Evolutionary conservation across 2,329 filamentous ascomycete species (phyloP).

Genomic region (Beauveria bassiana): DNA sequence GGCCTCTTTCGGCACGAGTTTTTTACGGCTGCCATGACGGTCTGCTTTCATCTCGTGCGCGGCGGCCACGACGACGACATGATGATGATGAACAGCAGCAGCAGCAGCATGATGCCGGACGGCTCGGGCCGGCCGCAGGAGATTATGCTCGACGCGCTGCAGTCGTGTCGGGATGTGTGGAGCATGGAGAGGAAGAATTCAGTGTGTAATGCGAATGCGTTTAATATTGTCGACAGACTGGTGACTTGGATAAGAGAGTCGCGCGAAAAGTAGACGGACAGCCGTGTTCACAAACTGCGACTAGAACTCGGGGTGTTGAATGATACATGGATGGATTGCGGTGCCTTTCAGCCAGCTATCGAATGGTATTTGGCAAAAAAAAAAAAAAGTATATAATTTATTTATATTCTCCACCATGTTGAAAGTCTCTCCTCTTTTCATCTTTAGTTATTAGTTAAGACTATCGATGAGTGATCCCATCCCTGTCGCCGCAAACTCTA

Average conservation of each 20-base stretch:
- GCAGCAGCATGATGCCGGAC: too few species aligned
- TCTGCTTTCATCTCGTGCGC: conserved; percentile 11
- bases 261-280: background rate
- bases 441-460: background rate
- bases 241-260: conserved; percentile 6
- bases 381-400: background rate
- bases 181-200: conserved; percentile 9
- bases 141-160: conserved; percentile 14
- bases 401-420: background rate
- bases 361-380: too few species aligned
- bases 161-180: conserved; percentile 13
- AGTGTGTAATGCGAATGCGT: conserved; percentile 12
- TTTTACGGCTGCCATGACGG: conserved; percentile 13
- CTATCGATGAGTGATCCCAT: background rate
- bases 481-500: background rate
- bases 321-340: too few species aligned
- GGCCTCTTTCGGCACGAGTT: conserved; percentile 12
- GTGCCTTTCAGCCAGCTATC: too few species aligned
- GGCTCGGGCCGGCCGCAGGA: conserved; percentile 5
- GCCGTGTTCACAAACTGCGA: too few species aligned
- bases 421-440: background rate
- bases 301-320: too few species aligned
- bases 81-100: background rate
- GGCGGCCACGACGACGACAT: too few species aligned
- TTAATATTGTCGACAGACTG: conserved; percentile 10